Percentiles rank a stretch among this genome's conserved stretches.
These are phyloP conservation scores for Vitis rupestris DNA, from an alignment of 164 flowering plant species.

Conservation along the genomic window DNA sequence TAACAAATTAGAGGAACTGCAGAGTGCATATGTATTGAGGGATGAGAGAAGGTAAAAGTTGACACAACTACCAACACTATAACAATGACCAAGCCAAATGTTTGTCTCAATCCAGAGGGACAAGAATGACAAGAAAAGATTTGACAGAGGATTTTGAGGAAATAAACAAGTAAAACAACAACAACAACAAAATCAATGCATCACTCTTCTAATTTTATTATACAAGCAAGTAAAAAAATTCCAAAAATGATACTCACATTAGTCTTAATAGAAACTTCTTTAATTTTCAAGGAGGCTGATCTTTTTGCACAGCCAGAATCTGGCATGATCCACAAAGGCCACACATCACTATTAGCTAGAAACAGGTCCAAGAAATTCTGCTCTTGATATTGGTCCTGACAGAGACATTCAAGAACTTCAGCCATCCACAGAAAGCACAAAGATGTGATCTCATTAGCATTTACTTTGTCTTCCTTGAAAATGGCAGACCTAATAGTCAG, in stretches of 20 bases:
- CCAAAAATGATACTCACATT: constrained; percentile 32
- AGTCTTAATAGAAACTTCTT: constrained; percentile 15
- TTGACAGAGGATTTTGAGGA: background rate
- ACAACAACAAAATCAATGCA: background rate
- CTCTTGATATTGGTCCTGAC: constrained; percentile 51
- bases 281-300: constrained; percentile 23
- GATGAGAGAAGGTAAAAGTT: too few relatives aligned
- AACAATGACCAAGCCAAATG: background rate
- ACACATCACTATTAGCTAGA: constrained; percentile 36
- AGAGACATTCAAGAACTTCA: constrained; percentile 51
- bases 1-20: too few relatives aligned
- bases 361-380: constrained; percentile 64
- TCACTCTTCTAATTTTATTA: background rate
- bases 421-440: constrained; percentile 62
- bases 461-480: constrained; percentile 31
- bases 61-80: too few relatives aligned
- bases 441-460: constrained; percentile 29
- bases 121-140: background rate
- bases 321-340: constrained; percentile 66
- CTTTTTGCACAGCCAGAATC: constrained; percentile 25
- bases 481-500: constrained; percentile 52
- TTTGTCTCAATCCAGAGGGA: background rate
- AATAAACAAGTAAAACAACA: background rate
- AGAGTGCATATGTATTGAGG: too few relatives aligned
- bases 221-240: background rate